Conservation (phyloP, 768 basidiomycete species). For the Suillus sp. region DNA sequence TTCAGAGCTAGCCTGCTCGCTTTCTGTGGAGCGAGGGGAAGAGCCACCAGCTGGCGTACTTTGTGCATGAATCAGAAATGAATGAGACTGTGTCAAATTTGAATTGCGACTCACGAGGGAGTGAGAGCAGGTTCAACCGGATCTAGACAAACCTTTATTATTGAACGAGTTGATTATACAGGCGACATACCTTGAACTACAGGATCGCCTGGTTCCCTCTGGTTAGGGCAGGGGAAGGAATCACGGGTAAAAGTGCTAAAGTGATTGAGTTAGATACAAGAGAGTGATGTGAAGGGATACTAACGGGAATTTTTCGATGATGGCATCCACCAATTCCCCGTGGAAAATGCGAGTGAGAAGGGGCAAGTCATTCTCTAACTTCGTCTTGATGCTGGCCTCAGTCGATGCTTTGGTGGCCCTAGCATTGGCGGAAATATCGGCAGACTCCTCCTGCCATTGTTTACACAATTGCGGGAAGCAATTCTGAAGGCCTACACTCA, state of each 20-base stretch:
- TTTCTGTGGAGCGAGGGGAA: not conserved
- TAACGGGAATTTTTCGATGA: constrained; percentile 23
- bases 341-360: constrained; percentile 8
- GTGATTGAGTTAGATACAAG: not conserved
- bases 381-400: not conserved
- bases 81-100: not conserved
- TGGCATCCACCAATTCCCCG: constrained; percentile 27
- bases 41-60: not conserved
- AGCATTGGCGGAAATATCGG: not conserved
- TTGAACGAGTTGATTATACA: not conserved
- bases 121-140: constrained; percentile 6
- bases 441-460: constrained; percentile 25
- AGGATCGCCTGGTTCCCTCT: not conserved
- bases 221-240: constrained; percentile 12
- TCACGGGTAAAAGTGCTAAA: constrained; percentile 19
- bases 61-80: not conserved
- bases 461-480: constrained; percentile 28
- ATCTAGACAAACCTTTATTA: constrained; percentile 8
- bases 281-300: constrained; percentile 13
- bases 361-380: constrained; percentile 12
- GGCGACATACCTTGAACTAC: constrained; percentile 11
- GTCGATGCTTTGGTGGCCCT: not conserved
- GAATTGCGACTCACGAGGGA: not conserved
- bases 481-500: constrained; percentile 29
- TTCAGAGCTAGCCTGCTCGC: not conserved